These are phyloP conservation scores for Curvularia eragrostidis DNA, from an alignment of 2,329 filamentous ascomycete species.

Conservation along the genomic window DNA sequence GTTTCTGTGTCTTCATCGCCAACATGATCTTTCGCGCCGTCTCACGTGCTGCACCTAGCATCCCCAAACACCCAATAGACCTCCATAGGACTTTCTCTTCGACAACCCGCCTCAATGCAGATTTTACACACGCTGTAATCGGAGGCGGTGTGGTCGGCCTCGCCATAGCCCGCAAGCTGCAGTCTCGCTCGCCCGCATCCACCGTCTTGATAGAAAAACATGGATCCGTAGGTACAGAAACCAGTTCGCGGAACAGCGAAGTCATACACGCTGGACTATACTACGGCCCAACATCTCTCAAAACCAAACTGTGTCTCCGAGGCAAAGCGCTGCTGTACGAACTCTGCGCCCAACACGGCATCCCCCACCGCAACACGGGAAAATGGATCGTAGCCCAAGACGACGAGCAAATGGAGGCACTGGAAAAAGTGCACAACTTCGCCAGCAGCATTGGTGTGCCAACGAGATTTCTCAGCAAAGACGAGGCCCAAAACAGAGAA, in stretches of 20 bases:
- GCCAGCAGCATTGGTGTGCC: conserved; percentile 67
- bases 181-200: conserved; percentile 64
- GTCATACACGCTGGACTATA: conserved; percentile 97
- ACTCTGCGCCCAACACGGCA: conserved; percentile 70
- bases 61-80: background rate
- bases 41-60: conserved; percentile 2
- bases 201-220: conserved; percentile 86
- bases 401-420: conserved; percentile 68
- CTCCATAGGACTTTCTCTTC: conserved; percentile 31
- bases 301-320: conserved; percentile 80
- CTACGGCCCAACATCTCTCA: conserved; percentile 78
- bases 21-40: conserved; percentile 23
- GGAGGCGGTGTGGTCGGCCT: conserved; percentile 80
- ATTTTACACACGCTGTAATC: conserved; percentile 72
- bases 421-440: conserved; percentile 64
- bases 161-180: conserved; percentile 76
- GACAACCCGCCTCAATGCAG: conserved; percentile 52
- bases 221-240: conserved; percentile 78
- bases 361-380: conserved; percentile 76
- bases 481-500: conserved; percentile 70
- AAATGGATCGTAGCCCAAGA: conserved; percentile 97
- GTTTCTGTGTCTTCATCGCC: background rate
- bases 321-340: conserved; percentile 80
- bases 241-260: conserved; percentile 89
- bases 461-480: conserved; percentile 69